Conservation (phyloP, 192 early-diverging fungal genomes). For the Coemansia sp. region DNA sequence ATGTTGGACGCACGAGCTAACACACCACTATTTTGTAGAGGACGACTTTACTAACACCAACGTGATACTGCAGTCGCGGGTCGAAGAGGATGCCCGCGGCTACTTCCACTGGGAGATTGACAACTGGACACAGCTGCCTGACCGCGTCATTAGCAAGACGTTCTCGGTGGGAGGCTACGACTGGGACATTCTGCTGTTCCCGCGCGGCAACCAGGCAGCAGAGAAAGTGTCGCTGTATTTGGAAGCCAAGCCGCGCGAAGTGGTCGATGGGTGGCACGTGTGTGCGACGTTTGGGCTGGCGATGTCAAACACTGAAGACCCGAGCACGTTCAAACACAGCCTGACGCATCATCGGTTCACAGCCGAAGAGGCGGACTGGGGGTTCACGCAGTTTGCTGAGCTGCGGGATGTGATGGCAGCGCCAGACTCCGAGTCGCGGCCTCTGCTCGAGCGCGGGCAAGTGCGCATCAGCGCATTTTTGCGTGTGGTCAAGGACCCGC, state of each 20-base stretch:
- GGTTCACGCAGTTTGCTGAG: slow-evolving; percentile 78
- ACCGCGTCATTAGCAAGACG: slow-evolving; percentile 27
- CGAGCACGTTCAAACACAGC: slow-evolving; percentile 55
- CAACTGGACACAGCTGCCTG: slow-evolving; percentile 36
- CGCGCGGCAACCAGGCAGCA: slow-evolving; percentile 72
- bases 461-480: slow-evolving; percentile 70
- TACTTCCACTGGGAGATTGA: slow-evolving; percentile 49
- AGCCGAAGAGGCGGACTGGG: slow-evolving; percentile 88
- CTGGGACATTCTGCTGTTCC: slow-evolving; percentile 87
- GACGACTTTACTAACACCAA: slow-evolving; percentile 28
- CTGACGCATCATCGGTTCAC: slow-evolving; percentile 80
- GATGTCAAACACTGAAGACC: slow-evolving; percentile 72
- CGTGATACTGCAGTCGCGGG: slow-evolving; percentile 8
- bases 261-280: slow-evolving; percentile 65
- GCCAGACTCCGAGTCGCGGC: slow-evolving; percentile 38
- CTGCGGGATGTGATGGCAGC: slow-evolving; percentile 49
- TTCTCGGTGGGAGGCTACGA: slow-evolving; percentile 45
- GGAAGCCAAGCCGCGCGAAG: slow-evolving; percentile 74
- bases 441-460: slow-evolving; percentile 69
- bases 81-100: slow-evolving; percentile 36
- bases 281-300: slow-evolving; percentile 81
- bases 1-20: background rate
- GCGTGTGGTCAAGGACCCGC: slow-evolving; percentile 78
- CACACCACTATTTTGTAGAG: slow-evolving; percentile 13
- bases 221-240: slow-evolving; percentile 83